These are phyloP conservation scores for Cytospora piceicola DNA, from an alignment of 2,329 filamentous ascomycete genomes.

Conservation along the genomic window DNA sequence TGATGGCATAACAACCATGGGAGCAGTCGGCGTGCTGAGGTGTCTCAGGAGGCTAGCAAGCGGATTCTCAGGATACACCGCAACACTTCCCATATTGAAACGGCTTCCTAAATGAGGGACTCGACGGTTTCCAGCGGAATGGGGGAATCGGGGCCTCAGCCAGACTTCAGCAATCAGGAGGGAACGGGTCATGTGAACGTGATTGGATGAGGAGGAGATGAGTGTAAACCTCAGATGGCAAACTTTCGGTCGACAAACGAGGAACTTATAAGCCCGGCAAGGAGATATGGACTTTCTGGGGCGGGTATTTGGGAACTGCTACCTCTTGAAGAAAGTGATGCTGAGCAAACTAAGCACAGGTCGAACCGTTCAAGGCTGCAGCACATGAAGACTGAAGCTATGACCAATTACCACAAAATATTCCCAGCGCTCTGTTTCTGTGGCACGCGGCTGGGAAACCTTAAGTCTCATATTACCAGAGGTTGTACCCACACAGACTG, in stretches of 20 bases:
- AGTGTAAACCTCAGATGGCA: slow-evolving; percentile 21
- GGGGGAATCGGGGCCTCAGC: not conserved
- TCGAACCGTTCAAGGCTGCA: not conserved
- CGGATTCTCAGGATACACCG: slow-evolving; percentile 6
- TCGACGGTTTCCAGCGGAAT: not conserved
- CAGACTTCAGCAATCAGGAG: slow-evolving; percentile 7
- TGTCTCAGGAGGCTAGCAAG: slow-evolving; percentile 16
- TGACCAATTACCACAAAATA: slow-evolving; percentile 4
- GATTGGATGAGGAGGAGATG: not conserved
- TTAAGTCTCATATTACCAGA: slow-evolving; percentile 25
- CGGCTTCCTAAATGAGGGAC: not conserved
- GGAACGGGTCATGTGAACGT: not conserved
- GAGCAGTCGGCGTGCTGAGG: slow-evolving; percentile 10
- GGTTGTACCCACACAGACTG: not conserved
- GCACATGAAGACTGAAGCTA: not conserved
- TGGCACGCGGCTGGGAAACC: slow-evolving; percentile 17
- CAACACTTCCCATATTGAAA: slow-evolving; percentile 7
- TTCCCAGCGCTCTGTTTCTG: slow-evolving; percentile 22
- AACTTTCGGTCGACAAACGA: slow-evolving; percentile 26
- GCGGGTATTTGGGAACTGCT: not conserved
- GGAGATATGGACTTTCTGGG: slow-evolving; percentile 3
- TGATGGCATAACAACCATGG: not conserved
- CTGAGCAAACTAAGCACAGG: not conserved
- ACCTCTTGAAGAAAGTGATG: too few relatives aligned
- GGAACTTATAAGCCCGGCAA: not conserved